Conservation (phyloP, 1,284 basidiomycete genomes). For the Leccinum pachyderme region DNA sequence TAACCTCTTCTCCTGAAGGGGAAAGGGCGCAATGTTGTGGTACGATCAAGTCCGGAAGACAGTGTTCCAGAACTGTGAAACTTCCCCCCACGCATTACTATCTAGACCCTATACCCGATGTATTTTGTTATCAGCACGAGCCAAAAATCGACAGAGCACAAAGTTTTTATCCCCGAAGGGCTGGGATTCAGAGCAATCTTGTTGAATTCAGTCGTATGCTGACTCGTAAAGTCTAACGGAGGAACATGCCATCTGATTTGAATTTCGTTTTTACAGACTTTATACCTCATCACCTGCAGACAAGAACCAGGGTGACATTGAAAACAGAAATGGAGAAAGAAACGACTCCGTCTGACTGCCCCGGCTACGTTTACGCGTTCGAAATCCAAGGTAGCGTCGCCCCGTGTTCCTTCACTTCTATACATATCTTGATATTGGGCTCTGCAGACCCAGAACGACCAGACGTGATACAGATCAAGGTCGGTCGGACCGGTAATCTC, state of each 20-base stretch:
- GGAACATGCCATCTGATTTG: slow-evolving; percentile 13
- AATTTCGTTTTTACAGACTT: slow-evolving; percentile 46
- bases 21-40: slow-evolving; percentile 55
- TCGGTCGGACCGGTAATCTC: slow-evolving; percentile 50
- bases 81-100: slow-evolving; percentile 41
- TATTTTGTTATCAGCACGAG: slow-evolving; percentile 68
- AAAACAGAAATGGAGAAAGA: slow-evolving; percentile 70
- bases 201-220: slow-evolving; percentile 53
- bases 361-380: slow-evolving; percentile 77
- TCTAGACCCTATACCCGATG: slow-evolving; percentile 36
- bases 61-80: slow-evolving; percentile 62
- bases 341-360: slow-evolving; percentile 54
- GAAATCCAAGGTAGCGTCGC: slow-evolving; percentile 60
- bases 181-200: slow-evolving; percentile 41
- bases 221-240: slow-evolving; percentile 1
- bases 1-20: slow-evolving; percentile 26
- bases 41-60: slow-evolving; percentile 61
- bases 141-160: slow-evolving; percentile 45
- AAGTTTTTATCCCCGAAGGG: slow-evolving; percentile 57
- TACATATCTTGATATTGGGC: neutral
- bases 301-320: slow-evolving; percentile 60
- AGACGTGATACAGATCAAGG: slow-evolving; percentile 45
- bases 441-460: slow-evolving; percentile 29
- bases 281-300: slow-evolving; percentile 64
- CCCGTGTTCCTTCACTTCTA: neutral